A percentile compares a stretch with the other conserved stretches of the same genome.
phyloP scores from a whole-genome alignment of 352 stramenopile species.

The Thraustochytrium striatum region DNA sequence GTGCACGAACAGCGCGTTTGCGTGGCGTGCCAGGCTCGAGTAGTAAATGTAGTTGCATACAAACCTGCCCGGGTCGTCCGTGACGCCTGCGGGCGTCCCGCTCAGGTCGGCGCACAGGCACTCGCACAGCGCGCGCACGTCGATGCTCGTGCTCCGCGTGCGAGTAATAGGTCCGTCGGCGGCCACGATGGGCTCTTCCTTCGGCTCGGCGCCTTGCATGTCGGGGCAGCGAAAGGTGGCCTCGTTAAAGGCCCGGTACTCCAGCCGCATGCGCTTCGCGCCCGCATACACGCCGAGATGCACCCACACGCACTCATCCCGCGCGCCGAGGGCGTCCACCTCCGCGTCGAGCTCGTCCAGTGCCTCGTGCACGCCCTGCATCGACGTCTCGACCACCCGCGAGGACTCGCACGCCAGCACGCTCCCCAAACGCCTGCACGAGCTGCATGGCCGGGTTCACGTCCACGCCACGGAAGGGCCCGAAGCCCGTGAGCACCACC shows the following conservation, averaged over 20 bases:
- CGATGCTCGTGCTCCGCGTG: background rate
- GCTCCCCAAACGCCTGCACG: background rate
- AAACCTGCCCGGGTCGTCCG: conserved; percentile 65
- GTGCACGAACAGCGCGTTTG: conserved; percentile 42
- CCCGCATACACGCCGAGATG: conserved; percentile 18
- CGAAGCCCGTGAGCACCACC: conserved; percentile 31
- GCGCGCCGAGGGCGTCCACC: background rate
- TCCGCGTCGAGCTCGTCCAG: conserved; percentile 5
- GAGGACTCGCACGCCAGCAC: background rate
- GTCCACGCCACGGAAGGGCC: conserved; percentile 6
- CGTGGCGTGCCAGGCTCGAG: background rate
- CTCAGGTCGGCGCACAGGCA: conserved; percentile 2
- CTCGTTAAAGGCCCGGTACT: conserved; percentile 28
- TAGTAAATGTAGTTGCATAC: conserved; percentile 62
- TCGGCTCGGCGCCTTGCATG: background rate
- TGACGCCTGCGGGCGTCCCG: conserved; percentile 44
- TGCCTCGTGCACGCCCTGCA: background rate
- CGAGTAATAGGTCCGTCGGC: background rate
- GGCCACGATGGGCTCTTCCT: background rate
- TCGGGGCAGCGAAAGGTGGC: conserved; percentile 6
- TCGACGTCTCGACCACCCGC: conserved; percentile 17
- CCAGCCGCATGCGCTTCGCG: background rate
- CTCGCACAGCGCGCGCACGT: conserved; percentile 15
- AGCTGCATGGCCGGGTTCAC: conserved; percentile 23
- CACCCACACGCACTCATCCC: background rate